Evolutionary conservation across 345 rosid species (phyloP), one percentile per base, ranked within the genome.

Genomic region (Raphanus sativus): DNA sequence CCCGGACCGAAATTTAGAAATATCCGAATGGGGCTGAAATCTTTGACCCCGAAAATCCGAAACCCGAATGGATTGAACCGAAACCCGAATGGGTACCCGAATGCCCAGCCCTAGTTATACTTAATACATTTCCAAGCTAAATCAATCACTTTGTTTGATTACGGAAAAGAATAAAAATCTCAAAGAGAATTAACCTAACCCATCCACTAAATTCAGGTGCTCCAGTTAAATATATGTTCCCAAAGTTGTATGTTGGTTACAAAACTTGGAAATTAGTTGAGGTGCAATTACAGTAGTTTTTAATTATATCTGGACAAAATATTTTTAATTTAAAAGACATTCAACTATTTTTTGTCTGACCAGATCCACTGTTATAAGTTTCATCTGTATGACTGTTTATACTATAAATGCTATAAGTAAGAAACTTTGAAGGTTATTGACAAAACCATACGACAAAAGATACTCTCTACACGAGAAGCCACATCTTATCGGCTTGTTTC

Each of bases 91-190:
- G n/a, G n/a, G n/a, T n/a, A n/a, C n/a, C n/a, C n/a, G n/a, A n/a
- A n/a, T n/a, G n/a, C n/a, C n/a, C n/a, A n/a, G n/a, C n/a, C n/a
- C n/a, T n/a, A n/a, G 15, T 17, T 13, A 52, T 15, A 54, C 69
- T 65, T 17, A 17, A 59, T 38, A 55, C 28, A 17, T 70, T 52
- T 26, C 56, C 36, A 55, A 55, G 60, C 60, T 55, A 70, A 70
- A 36, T 33, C 65, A 17, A 55, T 52, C n/a, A 8, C 52, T 61
- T 60, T 61, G 56, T 70, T 69, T 34, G 8, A 69, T n/a, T 69
- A 36, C 7, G 25, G 4, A 48, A 32, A 60, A n/a, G 6, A 61
- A 48, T 10, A 32, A 9, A 9, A 48, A 45, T 3, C 30, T 67
- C 61, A 9, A 30, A 29, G 17, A 15, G 48, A 16, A 65, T 11